Percentiles rank a stretch among this genome's conserved stretches.
These are phyloP conservation scores for Stemphylium vesicarium DNA, from an alignment of 2,329 filamentous ascomycete genomes.

Conservation along the genomic window DNA sequence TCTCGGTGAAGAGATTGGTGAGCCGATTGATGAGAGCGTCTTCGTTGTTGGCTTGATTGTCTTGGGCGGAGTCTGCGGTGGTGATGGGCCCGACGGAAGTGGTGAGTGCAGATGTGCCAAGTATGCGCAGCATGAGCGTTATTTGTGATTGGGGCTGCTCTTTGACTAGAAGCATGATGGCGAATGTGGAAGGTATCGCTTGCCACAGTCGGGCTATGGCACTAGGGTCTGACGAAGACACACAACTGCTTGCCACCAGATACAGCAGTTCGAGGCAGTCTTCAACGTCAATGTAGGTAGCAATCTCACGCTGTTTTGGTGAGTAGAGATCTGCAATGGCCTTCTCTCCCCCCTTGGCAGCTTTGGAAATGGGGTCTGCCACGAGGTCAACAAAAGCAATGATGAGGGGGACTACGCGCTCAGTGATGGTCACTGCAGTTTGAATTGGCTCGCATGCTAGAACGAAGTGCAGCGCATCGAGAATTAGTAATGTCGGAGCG, in stretches of 20 bases:
- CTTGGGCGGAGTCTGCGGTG: slow-evolving; percentile 52
- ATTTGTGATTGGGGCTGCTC: slow-evolving; percentile 71
- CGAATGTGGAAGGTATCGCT: slow-evolving; percentile 68
- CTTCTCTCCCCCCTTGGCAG: slow-evolving; percentile 39
- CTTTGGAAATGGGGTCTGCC: slow-evolving; percentile 55
- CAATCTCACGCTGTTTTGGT: slow-evolving; percentile 53
- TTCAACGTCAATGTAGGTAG: slow-evolving; percentile 67
- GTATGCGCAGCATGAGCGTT: slow-evolving; percentile 66
- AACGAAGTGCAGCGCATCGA: slow-evolving; percentile 69
- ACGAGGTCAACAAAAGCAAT: slow-evolving; percentile 61
- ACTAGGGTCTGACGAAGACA: slow-evolving; percentile 47
- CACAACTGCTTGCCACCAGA: slow-evolving; percentile 66
- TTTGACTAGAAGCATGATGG: slow-evolving; percentile 70
- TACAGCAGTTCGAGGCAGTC: slow-evolving; percentile 72
- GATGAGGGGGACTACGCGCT: slow-evolving; percentile 59
- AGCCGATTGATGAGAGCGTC: slow-evolving; percentile 65
- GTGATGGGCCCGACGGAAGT: slow-evolving; percentile 71
- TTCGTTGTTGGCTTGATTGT: slow-evolving; percentile 49
- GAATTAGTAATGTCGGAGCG: slow-evolving; percentile 68
- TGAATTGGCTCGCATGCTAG: slow-evolving; percentile 66
- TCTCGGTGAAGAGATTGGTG: slow-evolving; percentile 67
- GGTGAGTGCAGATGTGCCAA: slow-evolving; percentile 69
- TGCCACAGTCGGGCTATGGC: slow-evolving; percentile 67
- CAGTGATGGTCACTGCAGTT: slow-evolving; percentile 65
- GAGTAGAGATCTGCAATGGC: slow-evolving; percentile 35